These are phyloP conservation scores for Articulospora tetracladia DNA, from an alignment of 495 filamentous ascomycete species.

Conservation along the genomic window DNA sequence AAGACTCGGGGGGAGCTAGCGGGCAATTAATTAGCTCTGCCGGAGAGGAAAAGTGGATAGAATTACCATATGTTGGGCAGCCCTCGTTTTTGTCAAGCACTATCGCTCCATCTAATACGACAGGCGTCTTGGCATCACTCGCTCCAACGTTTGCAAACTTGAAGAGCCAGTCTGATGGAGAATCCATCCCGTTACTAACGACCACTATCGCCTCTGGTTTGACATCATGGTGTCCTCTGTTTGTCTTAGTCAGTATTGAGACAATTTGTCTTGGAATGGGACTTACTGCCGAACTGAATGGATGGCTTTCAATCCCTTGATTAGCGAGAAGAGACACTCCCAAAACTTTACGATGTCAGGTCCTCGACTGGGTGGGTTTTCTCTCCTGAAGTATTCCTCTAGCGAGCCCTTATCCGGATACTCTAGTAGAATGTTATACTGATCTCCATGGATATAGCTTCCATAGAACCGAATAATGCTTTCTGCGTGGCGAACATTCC, in stretches of 20 bases:
- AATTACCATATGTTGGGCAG: conserved; percentile 31
- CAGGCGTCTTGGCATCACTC: conserved; percentile 22
- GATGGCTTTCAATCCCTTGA: conserved; percentile 32
- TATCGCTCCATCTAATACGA: no score
- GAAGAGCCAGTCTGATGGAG: conserved; percentile 31
- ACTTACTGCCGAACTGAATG: conserved; percentile 25
- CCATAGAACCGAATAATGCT: conserved; percentile 42
- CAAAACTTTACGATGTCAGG: conserved; percentile 41
- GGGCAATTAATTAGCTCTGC: not conserved
- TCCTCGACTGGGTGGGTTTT: conserved; percentile 25
- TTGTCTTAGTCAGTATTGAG: not conserved
- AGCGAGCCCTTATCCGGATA: conserved; percentile 40
- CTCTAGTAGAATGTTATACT: conserved; percentile 41
- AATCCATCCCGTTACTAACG: conserved; percentile 20
- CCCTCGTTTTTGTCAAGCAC: conserved; percentile 28
- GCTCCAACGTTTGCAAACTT: conserved; percentile 38
- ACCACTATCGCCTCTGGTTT: conserved; percentile 38
- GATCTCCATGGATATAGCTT: conserved; percentile 33
- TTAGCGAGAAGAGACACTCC: conserved; percentile 33
- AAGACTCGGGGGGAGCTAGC: conserved; percentile 34
- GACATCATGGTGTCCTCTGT: conserved; percentile 37
- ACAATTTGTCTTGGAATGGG: no score
- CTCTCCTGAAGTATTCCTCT: conserved; percentile 33
- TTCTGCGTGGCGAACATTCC: conserved; percentile 18
- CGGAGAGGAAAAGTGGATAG: not conserved